These are phyloP conservation scores for Cercophora samala DNA, from an alignment of 495 filamentous ascomycete genomes.

Conservation along the genomic window DNA sequence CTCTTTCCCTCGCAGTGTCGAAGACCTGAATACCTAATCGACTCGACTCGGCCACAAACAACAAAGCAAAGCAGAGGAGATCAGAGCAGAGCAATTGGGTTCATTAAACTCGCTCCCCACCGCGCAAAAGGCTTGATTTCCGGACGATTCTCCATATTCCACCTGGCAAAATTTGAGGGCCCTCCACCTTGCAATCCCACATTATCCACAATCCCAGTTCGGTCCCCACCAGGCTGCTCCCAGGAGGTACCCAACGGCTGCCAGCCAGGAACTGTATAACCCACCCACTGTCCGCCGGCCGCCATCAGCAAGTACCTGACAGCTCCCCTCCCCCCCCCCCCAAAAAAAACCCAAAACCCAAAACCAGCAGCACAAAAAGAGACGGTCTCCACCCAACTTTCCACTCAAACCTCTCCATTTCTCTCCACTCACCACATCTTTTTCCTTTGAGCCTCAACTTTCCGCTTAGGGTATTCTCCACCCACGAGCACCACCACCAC, in stretches of 20 bases:
- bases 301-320: conserved; percentile 34
- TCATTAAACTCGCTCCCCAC: conserved; percentile 6
- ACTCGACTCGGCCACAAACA: conserved; percentile 1
- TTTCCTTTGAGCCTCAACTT: conserved; percentile 37
- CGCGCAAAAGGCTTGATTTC: conserved; percentile 13
- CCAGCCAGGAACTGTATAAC: conserved; percentile 21
- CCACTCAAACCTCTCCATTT: conserved; percentile 36
- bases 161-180: background rate
- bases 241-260: conserved; percentile 25
- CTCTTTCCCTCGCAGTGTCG: too few species aligned
- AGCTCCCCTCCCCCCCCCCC: conserved; percentile 17
- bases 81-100: conserved; percentile 14
- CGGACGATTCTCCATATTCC: conserved; percentile 10
- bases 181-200: conserved; percentile 25
- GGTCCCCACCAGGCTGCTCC: conserved; percentile 17
- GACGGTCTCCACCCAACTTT: conserved; percentile 35
- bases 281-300: conserved; percentile 28
- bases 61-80: background rate
- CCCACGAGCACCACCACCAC: conserved; percentile 19
- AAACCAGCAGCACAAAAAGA: conserved; percentile 32
- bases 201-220: conserved; percentile 11
- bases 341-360: conserved; percentile 28
- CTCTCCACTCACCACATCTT: conserved; percentile 37
- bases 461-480: conserved; percentile 35
- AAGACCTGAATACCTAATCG: background rate